Evolutionary conservation across 352 stramenopile genomes (phyloP).

Genomic region (Phytophthora melonis): DNA sequence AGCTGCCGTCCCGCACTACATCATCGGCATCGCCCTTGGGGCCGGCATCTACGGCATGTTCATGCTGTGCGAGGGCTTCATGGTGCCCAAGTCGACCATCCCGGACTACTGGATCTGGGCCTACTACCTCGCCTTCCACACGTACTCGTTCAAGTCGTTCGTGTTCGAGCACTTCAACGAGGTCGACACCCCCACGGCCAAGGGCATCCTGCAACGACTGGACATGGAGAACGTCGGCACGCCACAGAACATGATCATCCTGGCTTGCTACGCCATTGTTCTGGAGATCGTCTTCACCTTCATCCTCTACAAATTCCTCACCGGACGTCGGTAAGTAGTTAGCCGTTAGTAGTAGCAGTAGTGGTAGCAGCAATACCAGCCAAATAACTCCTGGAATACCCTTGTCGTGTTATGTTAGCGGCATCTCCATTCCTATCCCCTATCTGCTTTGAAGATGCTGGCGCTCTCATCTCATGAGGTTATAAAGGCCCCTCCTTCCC

Average conservation of each 20-base stretch:
- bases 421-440: slow-evolving; percentile 7
- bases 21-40: slow-evolving; percentile 81
- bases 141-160: slow-evolving; percentile 81
- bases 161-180: slow-evolving; percentile 75
- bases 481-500: background rate
- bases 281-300: slow-evolving; percentile 55
- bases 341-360: too few species aligned
- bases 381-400: too few species aligned
- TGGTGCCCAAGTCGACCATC: slow-evolving; percentile 61
- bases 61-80: slow-evolving; percentile 83
- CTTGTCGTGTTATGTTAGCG: background rate
- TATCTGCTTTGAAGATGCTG: slow-evolving; percentile 4
- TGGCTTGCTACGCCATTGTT: slow-evolving; percentile 44
- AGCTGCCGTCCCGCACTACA: slow-evolving; percentile 74
- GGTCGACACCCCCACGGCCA: slow-evolving; percentile 3
- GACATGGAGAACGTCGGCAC: slow-evolving; percentile 58
- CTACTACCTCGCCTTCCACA: slow-evolving; percentile 85
- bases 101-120: slow-evolving; percentile 74
- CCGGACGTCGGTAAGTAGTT: slow-evolving; percentile 11
- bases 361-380: too few species aligned
- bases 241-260: slow-evolving; percentile 52
- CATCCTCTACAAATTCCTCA: slow-evolving; percentile 42
- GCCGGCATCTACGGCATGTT: slow-evolving; percentile 83
- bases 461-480: background rate
- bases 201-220: slow-evolving; percentile 41